Conservation (phyloP, 371 early-diverging fungal species). For the Mucor irregularis region DNA sequence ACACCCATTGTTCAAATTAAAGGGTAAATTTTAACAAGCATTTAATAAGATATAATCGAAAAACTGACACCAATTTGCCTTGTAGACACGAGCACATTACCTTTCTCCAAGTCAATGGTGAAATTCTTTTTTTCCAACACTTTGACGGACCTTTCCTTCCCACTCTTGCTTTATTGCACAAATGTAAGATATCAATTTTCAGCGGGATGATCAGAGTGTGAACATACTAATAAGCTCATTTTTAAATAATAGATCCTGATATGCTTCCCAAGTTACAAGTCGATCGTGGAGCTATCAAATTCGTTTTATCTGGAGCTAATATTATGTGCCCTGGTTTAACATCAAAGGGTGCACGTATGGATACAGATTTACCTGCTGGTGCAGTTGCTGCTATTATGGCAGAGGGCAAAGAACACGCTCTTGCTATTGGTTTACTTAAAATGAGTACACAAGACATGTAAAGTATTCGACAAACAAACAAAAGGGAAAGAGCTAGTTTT, state of each 20-base stretch:
- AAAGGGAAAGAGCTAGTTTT: no score
- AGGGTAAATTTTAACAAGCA: no score
- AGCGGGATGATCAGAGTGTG: no score
- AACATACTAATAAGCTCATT: neutral
- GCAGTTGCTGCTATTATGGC: slow-evolving; percentile 91
- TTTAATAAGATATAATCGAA: no score
- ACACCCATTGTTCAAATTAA: slow-evolving; percentile 82
- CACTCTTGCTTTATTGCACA: slow-evolving; percentile 84
- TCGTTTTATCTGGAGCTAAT: slow-evolving; percentile 93
- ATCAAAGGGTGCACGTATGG: slow-evolving; percentile 87
- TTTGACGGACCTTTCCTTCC: slow-evolving; percentile 93
- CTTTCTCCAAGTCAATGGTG: slow-evolving; percentile 79
- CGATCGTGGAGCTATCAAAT: slow-evolving; percentile 97
- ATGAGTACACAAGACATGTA: slow-evolving; percentile 94
- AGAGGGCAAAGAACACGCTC: slow-evolving; percentile 94
- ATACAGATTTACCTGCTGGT: slow-evolving; percentile 69
- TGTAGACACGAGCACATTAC: slow-evolving; percentile 84
- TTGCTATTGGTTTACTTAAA: slow-evolving; percentile 86
- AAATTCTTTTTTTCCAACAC: slow-evolving; percentile 90
- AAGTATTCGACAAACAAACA: slow-evolving; percentile 30
- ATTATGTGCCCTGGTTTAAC: slow-evolving; percentile 99
- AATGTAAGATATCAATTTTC: slow-evolving; percentile 59
- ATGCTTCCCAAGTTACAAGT: slow-evolving; percentile 92
- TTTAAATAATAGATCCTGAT: slow-evolving; percentile 70
- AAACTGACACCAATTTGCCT: neutral